These are phyloP conservation scores for Cinnamomum micranthum DNA, from an alignment of 164 flowering plant species.

Conservation along the genomic window DNA sequence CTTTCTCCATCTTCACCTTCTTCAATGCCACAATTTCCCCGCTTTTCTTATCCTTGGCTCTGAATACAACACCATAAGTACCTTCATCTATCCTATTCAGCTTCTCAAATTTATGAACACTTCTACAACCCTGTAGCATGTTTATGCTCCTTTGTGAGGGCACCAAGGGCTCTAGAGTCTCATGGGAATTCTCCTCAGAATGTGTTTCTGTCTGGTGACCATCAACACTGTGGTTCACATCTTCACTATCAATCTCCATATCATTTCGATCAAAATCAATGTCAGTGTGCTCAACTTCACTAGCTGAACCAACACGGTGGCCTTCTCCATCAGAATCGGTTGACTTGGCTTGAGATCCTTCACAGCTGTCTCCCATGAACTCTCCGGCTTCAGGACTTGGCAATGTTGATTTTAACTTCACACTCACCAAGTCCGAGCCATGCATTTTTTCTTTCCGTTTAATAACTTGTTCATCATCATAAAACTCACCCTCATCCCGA, in stretches of 20 bases:
- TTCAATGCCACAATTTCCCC: conserved; percentile 93
- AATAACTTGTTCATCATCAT: conserved; percentile 14
- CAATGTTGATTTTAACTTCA: conserved; percentile 17
- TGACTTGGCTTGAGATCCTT: conserved; percentile 32
- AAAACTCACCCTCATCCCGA: conserved; percentile 10
- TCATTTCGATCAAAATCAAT: conserved; percentile 35
- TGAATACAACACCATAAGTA: conserved; percentile 93
- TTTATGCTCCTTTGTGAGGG: conserved; percentile 68
- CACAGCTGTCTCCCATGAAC: conserved; percentile 43
- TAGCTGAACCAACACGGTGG: conserved; percentile 27
- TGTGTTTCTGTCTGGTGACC: conserved; percentile 32
- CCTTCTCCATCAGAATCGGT: conserved; percentile 54
- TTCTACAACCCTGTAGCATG: conserved; percentile 96
- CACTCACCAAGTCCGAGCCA: background rate
- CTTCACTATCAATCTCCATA: conserved; percentile 56
- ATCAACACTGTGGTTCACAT: conserved; percentile 19
- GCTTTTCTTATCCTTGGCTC: conserved; percentile 85
- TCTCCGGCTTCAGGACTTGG: conserved; percentile 56
- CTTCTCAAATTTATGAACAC: conserved; percentile 92
- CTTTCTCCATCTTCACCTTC: conserved; percentile 99
- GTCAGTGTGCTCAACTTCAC: conserved; percentile 41
- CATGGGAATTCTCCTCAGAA: conserved; percentile 34
- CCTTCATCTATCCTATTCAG: conserved; percentile 95
- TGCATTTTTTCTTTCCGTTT: conserved; percentile 8
- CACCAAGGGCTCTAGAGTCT: conserved; percentile 39